A percentile compares a stretch with the other conserved stretches of the same genome.
Conservation (phyloP, 306 rosid genomes). For the Vachellia collinsii region DNA sequence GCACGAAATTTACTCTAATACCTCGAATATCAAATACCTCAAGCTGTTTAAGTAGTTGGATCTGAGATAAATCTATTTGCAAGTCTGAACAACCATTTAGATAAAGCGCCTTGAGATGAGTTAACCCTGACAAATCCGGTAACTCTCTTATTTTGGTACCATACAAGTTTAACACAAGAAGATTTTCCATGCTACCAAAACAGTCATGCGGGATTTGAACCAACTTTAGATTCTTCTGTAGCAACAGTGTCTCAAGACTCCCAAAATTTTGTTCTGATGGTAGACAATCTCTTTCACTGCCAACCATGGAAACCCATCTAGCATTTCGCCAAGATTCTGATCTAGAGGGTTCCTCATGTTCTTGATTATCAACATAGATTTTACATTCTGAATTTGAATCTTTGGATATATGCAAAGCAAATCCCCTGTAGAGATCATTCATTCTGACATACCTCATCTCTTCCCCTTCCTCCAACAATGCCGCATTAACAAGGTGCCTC, state of each 20-base stretch:
- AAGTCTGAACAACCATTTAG: conserved; percentile 6
- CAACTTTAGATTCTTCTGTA: not conserved
- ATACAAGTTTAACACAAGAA: too few relatives aligned
- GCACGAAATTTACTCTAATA: not conserved
- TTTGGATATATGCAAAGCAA: too few relatives aligned
- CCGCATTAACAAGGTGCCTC: conserved; percentile 24
- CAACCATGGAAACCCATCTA: too few relatives aligned
- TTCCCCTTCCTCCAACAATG: not conserved
- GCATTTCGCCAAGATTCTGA: too few relatives aligned
- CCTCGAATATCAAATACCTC: conserved; percentile 20
- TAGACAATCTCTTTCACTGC: not conserved
- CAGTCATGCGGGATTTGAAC: not conserved
- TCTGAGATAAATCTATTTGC: not conserved
- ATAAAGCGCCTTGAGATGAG: not conserved
- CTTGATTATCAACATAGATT: too few relatives aligned
- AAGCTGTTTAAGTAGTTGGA: conserved; percentile 10
- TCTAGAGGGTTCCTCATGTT: too few relatives aligned
- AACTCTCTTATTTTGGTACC: too few relatives aligned
- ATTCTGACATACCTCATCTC: not conserved
- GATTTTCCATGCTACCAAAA: conserved; percentile 1
- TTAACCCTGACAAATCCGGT: too few relatives aligned
- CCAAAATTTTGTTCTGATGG: too few relatives aligned
- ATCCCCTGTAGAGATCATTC: too few relatives aligned
- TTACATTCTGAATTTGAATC: too few relatives aligned
- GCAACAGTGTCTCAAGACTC: too few relatives aligned